phyloP scores from a whole-genome alignment of 1,284 basidiomycete genomes.

The Lentinus polychrous region DNA sequence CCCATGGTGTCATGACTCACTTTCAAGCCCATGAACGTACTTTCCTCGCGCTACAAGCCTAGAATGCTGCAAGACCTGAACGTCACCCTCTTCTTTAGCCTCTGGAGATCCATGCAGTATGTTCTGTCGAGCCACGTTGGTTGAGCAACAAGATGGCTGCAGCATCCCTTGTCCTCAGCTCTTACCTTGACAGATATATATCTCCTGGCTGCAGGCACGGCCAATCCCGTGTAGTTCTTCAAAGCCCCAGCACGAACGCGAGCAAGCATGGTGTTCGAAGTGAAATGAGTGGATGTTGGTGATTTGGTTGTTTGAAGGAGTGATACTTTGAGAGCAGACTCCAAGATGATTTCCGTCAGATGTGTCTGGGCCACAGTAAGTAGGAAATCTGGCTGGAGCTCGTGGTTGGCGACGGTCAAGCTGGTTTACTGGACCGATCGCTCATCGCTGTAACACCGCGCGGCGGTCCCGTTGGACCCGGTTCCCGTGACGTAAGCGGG shows the following conservation, averaged over 20 bases:
- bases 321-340: constrained; percentile 2
- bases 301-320: constrained; percentile 5
- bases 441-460: not conserved
- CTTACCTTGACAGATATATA: constrained; percentile 58
- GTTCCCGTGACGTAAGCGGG: constrained; percentile 23
- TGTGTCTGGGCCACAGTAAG: not conserved
- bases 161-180: not conserved
- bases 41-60: constrained; percentile 81
- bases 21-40: constrained; percentile 84
- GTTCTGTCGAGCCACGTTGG: constrained; percentile 12
- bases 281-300: not conserved
- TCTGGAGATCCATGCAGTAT: constrained; percentile 75
- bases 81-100: constrained; percentile 77
- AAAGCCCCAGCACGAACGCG: constrained; percentile 19
- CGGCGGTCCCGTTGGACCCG: constrained; percentile 5
- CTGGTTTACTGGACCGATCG: constrained; percentile 1
- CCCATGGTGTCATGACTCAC: constrained; percentile 36
- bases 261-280: constrained; percentile 18
- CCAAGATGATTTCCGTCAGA: not conserved
- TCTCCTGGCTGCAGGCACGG: constrained; percentile 29
- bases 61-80: constrained; percentile 74
- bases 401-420: not conserved
- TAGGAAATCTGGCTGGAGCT: not conserved
- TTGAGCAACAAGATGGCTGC: not conserved
- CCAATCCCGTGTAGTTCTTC: constrained; percentile 18